Evolutionary conservation across 352 stramenopile genomes (phyloP), one percentile per base, ranked within the genome.

Genomic region (Phytophthora pluvialis): DNA sequence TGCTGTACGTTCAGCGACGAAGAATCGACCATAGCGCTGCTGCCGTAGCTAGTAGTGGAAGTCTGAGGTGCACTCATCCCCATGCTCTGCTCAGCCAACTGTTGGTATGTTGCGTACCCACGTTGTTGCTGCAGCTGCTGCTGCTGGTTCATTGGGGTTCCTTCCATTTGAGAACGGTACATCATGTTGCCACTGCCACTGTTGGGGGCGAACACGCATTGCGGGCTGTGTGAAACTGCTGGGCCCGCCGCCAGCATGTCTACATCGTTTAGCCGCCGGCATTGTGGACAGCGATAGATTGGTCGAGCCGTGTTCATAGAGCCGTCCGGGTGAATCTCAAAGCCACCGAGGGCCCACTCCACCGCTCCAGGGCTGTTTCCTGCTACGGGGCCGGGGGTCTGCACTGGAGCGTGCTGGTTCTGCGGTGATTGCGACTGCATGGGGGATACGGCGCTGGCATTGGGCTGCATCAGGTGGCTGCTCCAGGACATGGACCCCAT

Each of bases 211-310:
- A 90, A 88, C 1, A 88, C 71, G 16, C 81, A 90, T 64, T 86
- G 81, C 12, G 75, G 52, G 13, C 64, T 78, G 60, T 93, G 84
- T n/a, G 86, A 80, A 16, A 81, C 59, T 16, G 73, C 66, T 1
- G 70, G 70, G 1, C 80, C 80, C n/a, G 75, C 77, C 7, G 78
- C 77, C 54, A 93, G 77, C 71, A 86, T 88, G 47, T 90, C 84
- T 1, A 93, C 76, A 59, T 91, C 83, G 35, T 88, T 86, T 45
- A 90, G 62, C 7, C 81, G 75, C 39, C 80, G 72, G 46, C 85
- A 93, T 28, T 89, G 77, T 5, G 78, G 78, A 55, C 85, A 93
- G 16, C 85, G 85, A 62, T 93, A 93, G 69, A 93, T 93, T 13
- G 85, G 85, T 3, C 82, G 73, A 44, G 77, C 74, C 9, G 84